Evolutionary conservation across 805 yeast genomes (phyloP), one percentile per base, ranked within the genome.

Genomic region (Ogataea wickerhamii): DNA sequence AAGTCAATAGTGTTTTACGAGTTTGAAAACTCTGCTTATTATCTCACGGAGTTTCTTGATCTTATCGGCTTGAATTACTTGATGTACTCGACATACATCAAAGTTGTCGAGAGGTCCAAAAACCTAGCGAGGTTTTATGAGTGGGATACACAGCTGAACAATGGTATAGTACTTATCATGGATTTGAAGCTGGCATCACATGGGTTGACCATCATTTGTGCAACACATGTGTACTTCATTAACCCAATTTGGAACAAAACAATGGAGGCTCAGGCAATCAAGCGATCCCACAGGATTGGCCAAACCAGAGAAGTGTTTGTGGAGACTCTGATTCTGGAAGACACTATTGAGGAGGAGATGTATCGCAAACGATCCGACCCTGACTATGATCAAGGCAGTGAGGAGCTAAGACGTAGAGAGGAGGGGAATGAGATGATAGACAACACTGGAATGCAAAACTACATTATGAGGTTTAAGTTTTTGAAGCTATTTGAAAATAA

Each of bases 251-350:
- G 87, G 88, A 75, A 71, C 45, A 67, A 77, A 39, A 71, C 83
- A 0, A 65, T 76, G 14, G 88, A 82, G 53, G 87, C 87, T 0
- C 88, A 82, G 50, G 87, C 87, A 1, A 79, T 82, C 33, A 80
- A 82, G 47, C 72, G 89, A 63, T 82, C 87, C 0, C 89, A 82
- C 58, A 70, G 88, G 58, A 82, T 82, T 54, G 88, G 89, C 0
- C 88, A 82, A 47, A 63, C 67, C 0, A 61, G 67, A n/a, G 76
- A 75, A 16, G 87, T 82, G 0, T 61, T 57, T 53, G 88, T 82
- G n/a, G 87, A 82, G 51, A 82, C 87, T 0, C 58, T 82, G 40
- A 73, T 82, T 3, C 54, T 82, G 48, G 63, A 70, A 36, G 79
- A 74, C 4, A 82, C 87, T 0, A 64, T 82, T 32, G 88, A 82